A percentile compares a stretch with the other conserved stretches of the same genome.
Evolutionary conservation across 2,329 filamentous ascomycete genomes (phyloP).

Genomic region (Aspergillus ruber): DNA sequence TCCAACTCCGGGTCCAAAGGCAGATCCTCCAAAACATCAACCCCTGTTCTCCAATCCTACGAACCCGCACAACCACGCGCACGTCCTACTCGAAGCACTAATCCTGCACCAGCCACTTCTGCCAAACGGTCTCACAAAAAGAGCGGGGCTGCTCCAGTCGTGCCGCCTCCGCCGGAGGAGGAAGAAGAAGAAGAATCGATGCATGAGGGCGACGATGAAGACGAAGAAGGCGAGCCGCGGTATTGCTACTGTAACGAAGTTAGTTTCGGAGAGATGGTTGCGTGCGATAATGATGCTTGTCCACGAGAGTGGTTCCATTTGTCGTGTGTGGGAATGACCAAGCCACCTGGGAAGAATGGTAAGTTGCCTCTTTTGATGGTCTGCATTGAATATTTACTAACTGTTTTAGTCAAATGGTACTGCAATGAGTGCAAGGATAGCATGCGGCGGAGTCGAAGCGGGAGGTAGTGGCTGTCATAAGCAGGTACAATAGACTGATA

Average conservation of each 20-base stretch:
- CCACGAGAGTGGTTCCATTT: conserved; percentile 78
- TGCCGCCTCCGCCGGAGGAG: conserved; percentile 18
- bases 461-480: conserved; percentile 14
- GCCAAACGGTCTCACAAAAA: conserved; percentile 34
- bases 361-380: conserved; percentile 33
- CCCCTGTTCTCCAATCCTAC: conserved; percentile 32
- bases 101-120: conserved; percentile 21
- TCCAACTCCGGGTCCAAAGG: conserved; percentile 21
- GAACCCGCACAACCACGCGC: conserved; percentile 26
- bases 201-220: conserved; percentile 52
- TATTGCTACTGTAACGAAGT: conserved; percentile 78
- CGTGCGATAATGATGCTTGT: conserved; percentile 68
- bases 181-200: conserved; percentile 41
- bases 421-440: conserved; percentile 71
- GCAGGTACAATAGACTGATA: neutral
- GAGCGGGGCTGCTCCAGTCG: conserved; percentile 16
- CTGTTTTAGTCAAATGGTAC: conserved; percentile 67
- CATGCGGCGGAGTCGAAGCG: conserved; percentile 49
- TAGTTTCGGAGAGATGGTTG: conserved; percentile 80
- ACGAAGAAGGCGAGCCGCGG: conserved; percentile 62
- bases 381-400: conserved; percentile 9
- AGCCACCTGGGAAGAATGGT: conserved; percentile 71
- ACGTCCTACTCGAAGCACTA: conserved; percentile 31
- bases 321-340: conserved; percentile 71
- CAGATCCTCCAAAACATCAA: conserved; percentile 36